These are phyloP conservation scores for Cladochytrium replicatum DNA, from an alignment of 192 early-diverging fungal genomes.

Conservation along the genomic window DNA sequence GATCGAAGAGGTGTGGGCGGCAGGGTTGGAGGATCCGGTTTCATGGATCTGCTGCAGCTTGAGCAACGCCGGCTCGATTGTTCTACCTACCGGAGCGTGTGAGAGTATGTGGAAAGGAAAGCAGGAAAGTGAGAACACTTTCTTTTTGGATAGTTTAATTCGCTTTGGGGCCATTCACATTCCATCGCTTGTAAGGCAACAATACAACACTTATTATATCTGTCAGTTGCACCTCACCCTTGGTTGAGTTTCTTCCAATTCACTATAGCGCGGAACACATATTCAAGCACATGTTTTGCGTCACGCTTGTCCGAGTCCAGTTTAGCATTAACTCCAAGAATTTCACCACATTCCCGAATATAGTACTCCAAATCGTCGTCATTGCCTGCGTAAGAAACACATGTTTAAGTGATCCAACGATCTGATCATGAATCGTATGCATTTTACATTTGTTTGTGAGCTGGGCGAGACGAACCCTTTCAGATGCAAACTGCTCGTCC, in stretches of 20 bases:
- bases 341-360: conserved; percentile 47
- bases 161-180: too few species aligned
- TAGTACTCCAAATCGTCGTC: conserved; percentile 59
- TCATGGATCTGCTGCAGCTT: too few species aligned
- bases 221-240: too few species aligned
- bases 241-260: conserved; percentile 51
- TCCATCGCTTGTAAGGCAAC: too few species aligned
- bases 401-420: background rate
- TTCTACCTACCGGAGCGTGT: too few species aligned
- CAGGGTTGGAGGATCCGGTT: too few species aligned
- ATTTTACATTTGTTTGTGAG: conserved; percentile 50
- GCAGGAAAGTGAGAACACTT: too few species aligned
- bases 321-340: conserved; percentile 45
- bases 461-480: conserved; percentile 41
- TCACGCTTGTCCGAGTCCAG: conserved; percentile 33
- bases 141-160: too few species aligned
- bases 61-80: too few species aligned
- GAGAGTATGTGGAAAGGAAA: too few species aligned
- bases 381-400: conserved; percentile 21
- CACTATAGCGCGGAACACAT: conserved; percentile 44
- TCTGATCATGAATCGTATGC: conserved; percentile 1
- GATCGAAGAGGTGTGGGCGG: too few species aligned
- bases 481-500: conserved; percentile 50
- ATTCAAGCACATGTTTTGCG: conserved; percentile 43
- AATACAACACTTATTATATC: too few species aligned